Conservation (phyloP, 2,329 filamentous ascomycete genomes). For the Trichoderma brevicompactum region DNA sequence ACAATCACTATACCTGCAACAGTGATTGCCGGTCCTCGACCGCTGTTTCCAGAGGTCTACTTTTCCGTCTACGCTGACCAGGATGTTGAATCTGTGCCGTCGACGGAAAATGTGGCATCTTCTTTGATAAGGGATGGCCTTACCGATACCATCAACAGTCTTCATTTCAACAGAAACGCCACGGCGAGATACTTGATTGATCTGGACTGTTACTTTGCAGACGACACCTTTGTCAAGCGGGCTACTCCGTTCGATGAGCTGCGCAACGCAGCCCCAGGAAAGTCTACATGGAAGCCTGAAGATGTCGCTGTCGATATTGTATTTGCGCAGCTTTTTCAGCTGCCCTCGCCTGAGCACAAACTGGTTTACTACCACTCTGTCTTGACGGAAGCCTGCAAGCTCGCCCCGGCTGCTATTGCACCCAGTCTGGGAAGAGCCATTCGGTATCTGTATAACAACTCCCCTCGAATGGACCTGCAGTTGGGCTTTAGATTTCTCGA, state of each 20-base stretch:
- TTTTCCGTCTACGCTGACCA: constrained; percentile 90
- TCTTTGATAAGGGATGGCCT: constrained; percentile 84
- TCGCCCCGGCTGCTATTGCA: constrained; percentile 94
- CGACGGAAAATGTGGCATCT: constrained; percentile 73
- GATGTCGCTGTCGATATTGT: constrained; percentile 97
- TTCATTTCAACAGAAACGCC: constrained; percentile 89
- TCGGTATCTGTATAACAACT: constrained; percentile 82
- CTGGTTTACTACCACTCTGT: constrained; percentile 96
- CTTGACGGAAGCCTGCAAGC: constrained; percentile 92
- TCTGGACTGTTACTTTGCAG: constrained; percentile 90
- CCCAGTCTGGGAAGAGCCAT: constrained; percentile 93
- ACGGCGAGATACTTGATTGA: constrained; percentile 91
- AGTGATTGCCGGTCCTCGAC: constrained; percentile 72
- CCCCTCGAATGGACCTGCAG: constrained; percentile 84
- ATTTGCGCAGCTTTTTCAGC: constrained; percentile 90
- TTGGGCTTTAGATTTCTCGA: constrained; percentile 86
- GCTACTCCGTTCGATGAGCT: constrained; percentile 92
- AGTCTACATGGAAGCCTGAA: constrained; percentile 93
- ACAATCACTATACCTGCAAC: constrained; percentile 74
- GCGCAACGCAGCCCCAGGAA: constrained; percentile 65
- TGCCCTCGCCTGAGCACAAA: constrained; percentile 88
- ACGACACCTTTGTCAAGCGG: constrained; percentile 88
- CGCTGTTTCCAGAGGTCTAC: constrained; percentile 90
- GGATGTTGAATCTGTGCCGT: constrained; percentile 86
- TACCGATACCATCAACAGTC: constrained; percentile 88